Percentiles rank a stretch among this genome's conserved stretches.
Evolutionary conservation across 495 filamentous ascomycete species (phyloP).

Genomic region (Daldinia childiae): DNA sequence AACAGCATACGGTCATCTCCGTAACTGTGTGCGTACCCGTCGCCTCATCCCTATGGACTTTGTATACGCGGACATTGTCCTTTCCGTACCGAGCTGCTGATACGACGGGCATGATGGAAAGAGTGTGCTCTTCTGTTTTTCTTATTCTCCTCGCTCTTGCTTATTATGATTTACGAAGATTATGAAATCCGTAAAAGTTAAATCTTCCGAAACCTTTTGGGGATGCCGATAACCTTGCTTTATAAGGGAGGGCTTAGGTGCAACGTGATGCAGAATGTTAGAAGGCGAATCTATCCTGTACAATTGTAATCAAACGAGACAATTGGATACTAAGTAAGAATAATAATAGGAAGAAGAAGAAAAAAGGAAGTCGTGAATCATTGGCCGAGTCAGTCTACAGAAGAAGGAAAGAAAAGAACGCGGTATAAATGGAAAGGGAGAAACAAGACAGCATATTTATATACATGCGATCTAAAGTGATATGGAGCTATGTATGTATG

Average conservation of each 20-base stretch:
- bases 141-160: conserved; percentile 8
- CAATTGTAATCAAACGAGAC: conserved; percentile 29
- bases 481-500: too few species aligned
- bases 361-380: conserved; percentile 16
- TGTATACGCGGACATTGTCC: conserved; percentile 98
- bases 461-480: conserved; percentile 5
- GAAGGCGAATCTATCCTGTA: conserved; percentile 33
- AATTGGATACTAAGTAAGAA: conserved; percentile 8
- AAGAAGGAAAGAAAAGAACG: conserved; percentile 23
- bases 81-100: conserved; percentile 87
- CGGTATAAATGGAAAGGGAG: conserved; percentile 9
- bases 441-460: conserved; percentile 24
- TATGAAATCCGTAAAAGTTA: conserved; percentile 13
- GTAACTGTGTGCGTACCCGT: conserved; percentile 83
- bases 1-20: conserved; percentile 92
- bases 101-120: conserved; percentile 64
- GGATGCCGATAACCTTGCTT: conserved; percentile 17
- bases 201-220: conserved; percentile 8
- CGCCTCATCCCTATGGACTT: conserved; percentile 81
- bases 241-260: conserved; percentile 22
- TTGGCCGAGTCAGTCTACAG: conserved; percentile 24
- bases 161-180: conserved; percentile 1
- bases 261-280: conserved; percentile 32
- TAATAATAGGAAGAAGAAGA: neutral
- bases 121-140: conserved; percentile 1